Evolutionary conservation across 2,329 filamentous ascomycete genomes (phyloP).

Genomic region (Colletotrichum filicis): DNA sequence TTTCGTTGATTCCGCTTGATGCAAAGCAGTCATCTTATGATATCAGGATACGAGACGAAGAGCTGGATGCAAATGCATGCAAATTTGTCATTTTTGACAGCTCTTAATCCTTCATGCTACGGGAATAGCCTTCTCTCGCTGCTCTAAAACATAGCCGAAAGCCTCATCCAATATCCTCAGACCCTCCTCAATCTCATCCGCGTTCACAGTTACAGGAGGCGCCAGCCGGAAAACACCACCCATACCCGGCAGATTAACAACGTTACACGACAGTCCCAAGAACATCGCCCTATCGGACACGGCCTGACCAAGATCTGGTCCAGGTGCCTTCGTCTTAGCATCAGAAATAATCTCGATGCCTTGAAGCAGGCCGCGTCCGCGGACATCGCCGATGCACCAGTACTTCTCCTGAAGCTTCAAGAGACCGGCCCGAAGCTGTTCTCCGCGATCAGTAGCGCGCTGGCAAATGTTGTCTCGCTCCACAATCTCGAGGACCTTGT

Average conservation of each 20-base stretch:
- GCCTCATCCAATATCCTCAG: constrained; percentile 62
- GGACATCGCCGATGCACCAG: constrained; percentile 63
- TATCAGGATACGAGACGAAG: too few species aligned
- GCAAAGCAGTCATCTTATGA: too few species aligned
- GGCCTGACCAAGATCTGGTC: constrained; percentile 52
- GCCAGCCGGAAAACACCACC: constrained; percentile 62
- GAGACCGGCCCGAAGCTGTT: constrained; percentile 55
- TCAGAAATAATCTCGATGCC: constrained; percentile 62
- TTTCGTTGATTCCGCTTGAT: too few species aligned
- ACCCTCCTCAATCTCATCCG: constrained; percentile 56
- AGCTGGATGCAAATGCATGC: neutral
- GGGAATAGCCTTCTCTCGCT: neutral
- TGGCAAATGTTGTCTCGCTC: constrained; percentile 57
- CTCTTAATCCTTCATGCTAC: too few species aligned
- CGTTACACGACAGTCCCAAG: constrained; percentile 59
- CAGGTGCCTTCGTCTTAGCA: constrained; percentile 53
- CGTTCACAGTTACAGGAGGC: constrained; percentile 60
- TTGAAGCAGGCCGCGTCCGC: constrained; percentile 61
- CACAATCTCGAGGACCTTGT: constrained; percentile 66
- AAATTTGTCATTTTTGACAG: too few species aligned
- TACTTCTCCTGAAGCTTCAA: constrained; percentile 57
- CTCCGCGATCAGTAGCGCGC: constrained; percentile 52
- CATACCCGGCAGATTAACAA: constrained; percentile 58
- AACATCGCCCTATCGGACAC: constrained; percentile 56
- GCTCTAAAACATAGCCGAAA: constrained; percentile 42